Base-by-base conservation (phyloP, 495 filamentous ascomycete genomes). In the Clavariopsis aquatica region DNA sequence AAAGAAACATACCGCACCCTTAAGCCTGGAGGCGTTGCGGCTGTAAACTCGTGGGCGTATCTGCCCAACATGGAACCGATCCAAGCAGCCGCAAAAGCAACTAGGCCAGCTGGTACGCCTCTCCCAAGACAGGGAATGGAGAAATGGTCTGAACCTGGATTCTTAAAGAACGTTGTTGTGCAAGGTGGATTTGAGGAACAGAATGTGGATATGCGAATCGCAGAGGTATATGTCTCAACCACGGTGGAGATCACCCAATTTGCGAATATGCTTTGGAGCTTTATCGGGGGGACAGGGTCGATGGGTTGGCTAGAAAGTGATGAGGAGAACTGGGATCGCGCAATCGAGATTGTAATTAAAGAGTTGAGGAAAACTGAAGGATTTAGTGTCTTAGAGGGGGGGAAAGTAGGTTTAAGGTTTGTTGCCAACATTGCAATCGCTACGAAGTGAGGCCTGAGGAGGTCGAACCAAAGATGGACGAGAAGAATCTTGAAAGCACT, bases 181-280 rank as follows among this genome's bases (percentile, higher is more conserved):
- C 10, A 64, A 45, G 60, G 52, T n/a, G 60, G 60, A n/a, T 64
- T 64, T 31, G 24, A 31, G 3, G 49, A 47, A 34, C 36, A 64
- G 29, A 57, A 57, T 7, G 46, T 64, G 7, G 46, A 17, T 4
- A 5, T 49, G 17, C 12, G 15, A 3, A 46, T 31, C 26, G 26
- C 6, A 19, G 60, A 64, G 8, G 60, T 64, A 8, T 22, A 26
- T n/a, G 52, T 57, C 22, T 49, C 52, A 2, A 34, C 31, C 6
- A 64, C 60, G n/a, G 27, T 38, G 3, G 41, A 34, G 10, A 49
- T 64, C 26, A 24, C 34, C 19, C 51, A 41, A 9, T 64, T 28
- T 56, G 60, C 60, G 4, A 57, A 20, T 19, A 64, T 64, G 52
- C 23, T 57, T n/a, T 64, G 60, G 60, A 57, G 52, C 24, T 64